Evolutionary conservation across 805 yeast genomes (phyloP).

Genomic region (Myxozyma melibiosi): DNA sequence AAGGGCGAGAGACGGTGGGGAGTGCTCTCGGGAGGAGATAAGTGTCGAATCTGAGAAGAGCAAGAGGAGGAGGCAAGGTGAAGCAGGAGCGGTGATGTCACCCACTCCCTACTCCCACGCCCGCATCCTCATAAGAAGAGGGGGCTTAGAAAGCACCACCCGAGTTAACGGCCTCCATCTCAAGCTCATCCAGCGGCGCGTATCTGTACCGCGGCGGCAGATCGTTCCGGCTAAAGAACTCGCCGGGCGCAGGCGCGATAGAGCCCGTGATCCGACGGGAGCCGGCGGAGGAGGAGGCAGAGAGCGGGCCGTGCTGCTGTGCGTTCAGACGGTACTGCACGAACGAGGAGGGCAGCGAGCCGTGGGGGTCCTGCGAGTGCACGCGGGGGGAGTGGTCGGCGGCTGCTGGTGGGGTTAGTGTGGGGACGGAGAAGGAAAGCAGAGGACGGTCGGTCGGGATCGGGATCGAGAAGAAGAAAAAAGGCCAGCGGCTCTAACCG

Average conservation of each 20-base stretch:
- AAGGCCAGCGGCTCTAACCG: too few species aligned
- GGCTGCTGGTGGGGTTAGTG: slow-evolving; percentile 30
- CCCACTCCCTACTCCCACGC: too few species aligned
- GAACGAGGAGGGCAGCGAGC: slow-evolving; percentile 46
- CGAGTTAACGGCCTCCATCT: slow-evolving; percentile 71
- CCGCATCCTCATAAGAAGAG: too few species aligned
- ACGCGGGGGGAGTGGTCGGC: slow-evolving; percentile 48
- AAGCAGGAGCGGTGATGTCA: too few species aligned
- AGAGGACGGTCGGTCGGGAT: too few species aligned
- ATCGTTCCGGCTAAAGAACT: slow-evolving; percentile 55
- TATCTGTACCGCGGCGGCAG: slow-evolving; percentile 78
- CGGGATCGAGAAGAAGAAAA: background rate
- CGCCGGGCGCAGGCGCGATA: slow-evolving; percentile 37
- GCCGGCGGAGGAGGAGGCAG: slow-evolving; percentile 25
- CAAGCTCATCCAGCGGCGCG: slow-evolving; percentile 60
- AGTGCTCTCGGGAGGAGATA: too few species aligned
- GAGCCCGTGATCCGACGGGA: slow-evolving; percentile 22
- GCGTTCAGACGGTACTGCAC: slow-evolving; percentile 39
- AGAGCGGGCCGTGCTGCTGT: slow-evolving; percentile 43
- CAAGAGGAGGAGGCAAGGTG: too few species aligned
- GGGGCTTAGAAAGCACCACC: slow-evolving; percentile 67
- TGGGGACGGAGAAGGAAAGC: too few species aligned
- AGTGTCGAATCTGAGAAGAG: too few species aligned
- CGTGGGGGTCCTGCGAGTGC: slow-evolving; percentile 46
- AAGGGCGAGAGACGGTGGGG: too few species aligned